Percentiles rank a stretch among this genome's conserved stretches.
phyloP scores from a whole-genome alignment of 257 asterid species.

The Solanum habrochaites region DNA sequence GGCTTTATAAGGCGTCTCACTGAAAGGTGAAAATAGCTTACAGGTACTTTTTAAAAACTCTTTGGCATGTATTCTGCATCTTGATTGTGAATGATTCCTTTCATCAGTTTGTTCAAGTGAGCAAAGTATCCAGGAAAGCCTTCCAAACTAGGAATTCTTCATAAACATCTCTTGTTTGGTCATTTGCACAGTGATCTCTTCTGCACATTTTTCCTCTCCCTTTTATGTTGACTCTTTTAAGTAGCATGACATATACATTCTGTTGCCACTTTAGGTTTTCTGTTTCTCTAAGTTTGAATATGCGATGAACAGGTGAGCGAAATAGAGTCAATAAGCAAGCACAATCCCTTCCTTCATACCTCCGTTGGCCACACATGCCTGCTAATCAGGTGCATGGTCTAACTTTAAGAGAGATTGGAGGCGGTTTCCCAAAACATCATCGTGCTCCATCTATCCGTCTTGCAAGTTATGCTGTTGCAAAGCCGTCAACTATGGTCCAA shows the following conservation, averaged over 20 bases:
- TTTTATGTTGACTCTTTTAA: neutral
- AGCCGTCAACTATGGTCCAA: constrained; percentile 93
- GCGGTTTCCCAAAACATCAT: constrained; percentile 90
- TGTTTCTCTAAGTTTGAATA: constrained; percentile 5
- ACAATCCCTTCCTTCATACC: constrained; percentile 45
- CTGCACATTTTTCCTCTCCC: neutral
- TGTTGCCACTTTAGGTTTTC: neutral
- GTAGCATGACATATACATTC: neutral
- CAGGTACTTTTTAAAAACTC: neutral
- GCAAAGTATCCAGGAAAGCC: neutral
- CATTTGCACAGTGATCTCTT: neutral
- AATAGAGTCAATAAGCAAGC: constrained; percentile 38
- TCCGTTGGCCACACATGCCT: constrained; percentile 96
- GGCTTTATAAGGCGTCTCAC: neutral
- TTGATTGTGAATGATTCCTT: neutral
- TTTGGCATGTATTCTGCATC: neutral
- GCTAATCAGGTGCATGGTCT: constrained; percentile 95
- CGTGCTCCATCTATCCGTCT: constrained; percentile 88
- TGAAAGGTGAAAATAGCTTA: neutral
- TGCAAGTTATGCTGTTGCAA: constrained; percentile 91
- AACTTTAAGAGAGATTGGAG: constrained; percentile 90
- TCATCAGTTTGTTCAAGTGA: neutral
- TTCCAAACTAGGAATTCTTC: neutral
- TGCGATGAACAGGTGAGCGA: constrained; percentile 50
- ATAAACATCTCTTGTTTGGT: neutral